Conservation (phyloP, 345 rosid genomes). For the Eucalyptus curtisii region DNA sequence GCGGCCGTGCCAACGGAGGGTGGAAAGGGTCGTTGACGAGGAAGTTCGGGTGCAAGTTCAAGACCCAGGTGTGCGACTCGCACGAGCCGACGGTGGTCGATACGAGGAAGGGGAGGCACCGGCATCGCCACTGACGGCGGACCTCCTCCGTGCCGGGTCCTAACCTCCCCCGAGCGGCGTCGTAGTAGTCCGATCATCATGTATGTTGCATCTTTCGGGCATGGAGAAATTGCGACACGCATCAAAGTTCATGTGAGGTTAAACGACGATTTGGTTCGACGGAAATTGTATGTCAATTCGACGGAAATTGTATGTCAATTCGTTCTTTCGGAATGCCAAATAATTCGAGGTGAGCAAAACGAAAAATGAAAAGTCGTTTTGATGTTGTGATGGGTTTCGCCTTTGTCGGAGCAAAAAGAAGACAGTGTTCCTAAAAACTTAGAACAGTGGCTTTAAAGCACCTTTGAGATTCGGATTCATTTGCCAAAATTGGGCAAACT, state of each 20-base stretch:
- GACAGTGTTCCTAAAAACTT: not conserved
- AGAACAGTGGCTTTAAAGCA: not conserved
- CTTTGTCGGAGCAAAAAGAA: not conserved
- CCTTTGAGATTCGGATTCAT: not conserved
- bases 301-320: not conserved
- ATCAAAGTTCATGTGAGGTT: not conserved
- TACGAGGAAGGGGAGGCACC: conserved; percentile 31
- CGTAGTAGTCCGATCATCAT: not conserved
- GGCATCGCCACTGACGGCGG: conserved; percentile 12
- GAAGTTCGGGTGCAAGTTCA: conserved; percentile 83
- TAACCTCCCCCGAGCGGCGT: not conserved
- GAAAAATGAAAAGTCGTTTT: not conserved
- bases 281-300: not conserved
- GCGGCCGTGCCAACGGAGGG: not conserved
- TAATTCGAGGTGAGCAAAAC: not conserved
- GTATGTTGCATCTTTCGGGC: not conserved
- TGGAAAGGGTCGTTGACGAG: conserved; percentile 44
- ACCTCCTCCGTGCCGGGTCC: not conserved
- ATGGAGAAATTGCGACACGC: not conserved
- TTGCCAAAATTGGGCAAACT: not conserved
- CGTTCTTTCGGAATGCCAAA: not conserved
- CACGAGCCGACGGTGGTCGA: conserved; percentile 61
- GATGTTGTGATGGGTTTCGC: not conserved
- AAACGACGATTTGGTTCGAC: not conserved
- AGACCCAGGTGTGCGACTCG: conserved; percentile 90